Base-by-base conservation (phyloP, 176 grass and related monocot genomes). In the Phoenix dactylifera region DNA sequence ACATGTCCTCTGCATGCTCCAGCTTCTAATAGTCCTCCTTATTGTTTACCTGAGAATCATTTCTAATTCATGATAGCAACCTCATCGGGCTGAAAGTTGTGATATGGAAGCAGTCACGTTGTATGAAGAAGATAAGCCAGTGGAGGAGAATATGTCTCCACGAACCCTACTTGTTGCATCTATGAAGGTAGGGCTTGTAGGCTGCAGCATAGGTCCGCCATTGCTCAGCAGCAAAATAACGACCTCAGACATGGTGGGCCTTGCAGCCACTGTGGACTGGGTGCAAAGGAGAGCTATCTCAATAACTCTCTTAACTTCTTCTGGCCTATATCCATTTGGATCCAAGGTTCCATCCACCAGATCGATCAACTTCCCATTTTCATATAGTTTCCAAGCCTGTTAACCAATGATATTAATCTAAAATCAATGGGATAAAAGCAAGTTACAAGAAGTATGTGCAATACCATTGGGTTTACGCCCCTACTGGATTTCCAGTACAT, bases 261-360 rank as follows among this genome's bases (percentile, higher is more conserved):
- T 79, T 64, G 85, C 83, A 35, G 82, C 51, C 51, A 83, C 85
- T 1, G 73, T 74, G 30, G 79, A 83, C 52, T 95, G 89, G 58
- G 89, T 83, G 82, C 89, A 95, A 57, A 95, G 76, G 57, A 89
- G 79, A 24, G 89, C 89, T 58, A 95, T 80, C 54, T 89, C 62
- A 22, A 89, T 83, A 57, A 72, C 65, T 63, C 18, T 86, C 54
- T 86, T 74, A 39, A 89, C 58, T 69, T 95, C 85, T 26, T 83
- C 72, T 3, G 57, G 39, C 7, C 44, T 70, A 68, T 80, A 83
- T 72, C 89, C 85, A 73, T 52, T 66, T 51, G 69, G 81, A 68
- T 89, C 65, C 23, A 95, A 58, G 19, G 67, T 79, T 68, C 76
- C 12, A 22, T 95, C 82, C 49, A 95, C 57, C 70, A 89, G 65